Conservation (phyloP, 2,329 filamentous ascomycete genomes). For the Mycosphaerella sp. region DNA sequence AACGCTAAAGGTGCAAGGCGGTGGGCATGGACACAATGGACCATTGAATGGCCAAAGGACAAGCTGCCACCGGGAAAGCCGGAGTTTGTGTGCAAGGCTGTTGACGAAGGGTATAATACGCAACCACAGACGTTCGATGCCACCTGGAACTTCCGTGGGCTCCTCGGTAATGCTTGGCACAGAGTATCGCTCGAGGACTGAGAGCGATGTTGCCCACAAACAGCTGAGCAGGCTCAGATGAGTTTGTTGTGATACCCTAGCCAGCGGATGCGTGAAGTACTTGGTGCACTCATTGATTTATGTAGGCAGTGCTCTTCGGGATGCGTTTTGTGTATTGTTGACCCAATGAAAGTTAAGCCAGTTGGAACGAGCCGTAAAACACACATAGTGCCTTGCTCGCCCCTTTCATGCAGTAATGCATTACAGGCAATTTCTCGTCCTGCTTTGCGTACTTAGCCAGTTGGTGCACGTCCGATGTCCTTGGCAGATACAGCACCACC, state of each 20-base stretch:
- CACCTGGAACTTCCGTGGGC: slow-evolving; percentile 59
- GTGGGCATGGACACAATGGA: slow-evolving; percentile 62
- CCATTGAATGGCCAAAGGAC: slow-evolving; percentile 38
- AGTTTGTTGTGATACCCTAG: not conserved
- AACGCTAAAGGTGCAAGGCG: slow-evolving; percentile 43
- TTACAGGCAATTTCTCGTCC: slow-evolving; percentile 59
- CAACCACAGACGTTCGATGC: slow-evolving; percentile 56
- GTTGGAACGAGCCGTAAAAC: slow-evolving; percentile 50
- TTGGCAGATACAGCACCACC: slow-evolving; percentile 72
- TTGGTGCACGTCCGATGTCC: slow-evolving; percentile 76
- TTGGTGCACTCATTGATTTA: too few species aligned
- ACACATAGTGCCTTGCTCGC: slow-evolving; percentile 70
- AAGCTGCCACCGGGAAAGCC: slow-evolving; percentile 33
- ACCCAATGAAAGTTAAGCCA: slow-evolving; percentile 3
- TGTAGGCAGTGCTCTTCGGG: not conserved
- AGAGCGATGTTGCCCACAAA: not conserved
- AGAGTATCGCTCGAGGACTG: slow-evolving; percentile 37
- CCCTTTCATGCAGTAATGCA: slow-evolving; percentile 87
- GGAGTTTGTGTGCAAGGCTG: slow-evolving; percentile 56
- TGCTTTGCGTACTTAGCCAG: slow-evolving; percentile 48
- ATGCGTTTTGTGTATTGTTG: not conserved
- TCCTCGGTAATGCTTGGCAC: slow-evolving; percentile 63
- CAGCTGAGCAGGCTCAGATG: not conserved
- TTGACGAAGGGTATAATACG: slow-evolving; percentile 59
- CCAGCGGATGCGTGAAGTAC: not conserved